Conservation (phyloP, 2,329 filamentous ascomycete genomes). For the Epichloe gansuensis region DNA sequence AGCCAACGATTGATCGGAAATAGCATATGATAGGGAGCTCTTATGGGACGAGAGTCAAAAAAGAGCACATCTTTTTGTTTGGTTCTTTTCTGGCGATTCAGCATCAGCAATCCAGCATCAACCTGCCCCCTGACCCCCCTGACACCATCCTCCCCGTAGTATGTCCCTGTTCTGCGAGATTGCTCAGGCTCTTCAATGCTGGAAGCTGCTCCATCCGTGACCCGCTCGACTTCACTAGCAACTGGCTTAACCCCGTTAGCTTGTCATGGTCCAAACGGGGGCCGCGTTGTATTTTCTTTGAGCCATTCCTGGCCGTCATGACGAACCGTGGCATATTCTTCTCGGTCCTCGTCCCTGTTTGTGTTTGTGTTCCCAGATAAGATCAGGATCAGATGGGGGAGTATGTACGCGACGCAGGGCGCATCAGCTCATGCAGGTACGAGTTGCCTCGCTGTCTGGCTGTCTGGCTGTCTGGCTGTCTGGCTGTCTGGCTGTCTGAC, state of each 20-base stretch:
- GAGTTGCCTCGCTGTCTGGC: not conserved
- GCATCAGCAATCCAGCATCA: too few relatives aligned
- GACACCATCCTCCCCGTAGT: not conserved
- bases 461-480: not conserved
- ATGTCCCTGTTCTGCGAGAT: constrained; percentile 2
- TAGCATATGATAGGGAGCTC: too few relatives aligned
- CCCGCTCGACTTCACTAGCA: not conserved
- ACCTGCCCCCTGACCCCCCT: not conserved
- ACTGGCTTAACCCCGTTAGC: not conserved
- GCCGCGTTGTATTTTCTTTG: not conserved
- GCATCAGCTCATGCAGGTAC: not conserved
- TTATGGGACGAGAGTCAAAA: too few relatives aligned
- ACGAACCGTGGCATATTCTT: too few relatives aligned
- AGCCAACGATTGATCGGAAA: too few relatives aligned
- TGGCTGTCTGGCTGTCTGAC: too few relatives aligned
- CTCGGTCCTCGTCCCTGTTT: not conserved
- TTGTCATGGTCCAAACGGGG: not conserved
- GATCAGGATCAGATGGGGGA: not conserved
- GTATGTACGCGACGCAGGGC: not conserved
- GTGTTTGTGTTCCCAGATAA: not conserved
- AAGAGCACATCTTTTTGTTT: too few relatives aligned
- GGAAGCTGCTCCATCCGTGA: not conserved
- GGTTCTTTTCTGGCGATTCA: too few relatives aligned
- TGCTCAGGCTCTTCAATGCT: constrained; percentile 1
- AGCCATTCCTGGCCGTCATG: not conserved